Evolutionary conservation across 176 grass and related monocot genomes (phyloP).

Genomic region (Bonia amplexicaulis): DNA sequence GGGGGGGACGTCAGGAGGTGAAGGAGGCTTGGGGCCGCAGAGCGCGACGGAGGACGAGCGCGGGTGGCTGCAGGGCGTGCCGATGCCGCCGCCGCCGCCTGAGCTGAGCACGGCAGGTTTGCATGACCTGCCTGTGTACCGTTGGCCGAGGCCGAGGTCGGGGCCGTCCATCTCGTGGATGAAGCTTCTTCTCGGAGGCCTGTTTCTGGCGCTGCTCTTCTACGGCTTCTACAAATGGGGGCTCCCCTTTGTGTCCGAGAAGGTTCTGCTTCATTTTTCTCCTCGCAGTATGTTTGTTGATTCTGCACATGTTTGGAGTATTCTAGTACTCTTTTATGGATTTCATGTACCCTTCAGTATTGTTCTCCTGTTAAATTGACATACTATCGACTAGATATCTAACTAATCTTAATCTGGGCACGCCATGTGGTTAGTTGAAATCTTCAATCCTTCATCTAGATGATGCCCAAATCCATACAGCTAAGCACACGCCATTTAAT

Average conservation of each 20-base stretch:
- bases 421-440: background rate
- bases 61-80: conserved; percentile 35
- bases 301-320: background rate
- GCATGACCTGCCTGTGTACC: conserved; percentile 1
- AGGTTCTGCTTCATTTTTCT: conserved; percentile 36
- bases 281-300: background rate
- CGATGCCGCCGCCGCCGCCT: background rate
- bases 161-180: conserved; percentile 41
- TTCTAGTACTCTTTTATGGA: background rate
- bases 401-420: background rate
- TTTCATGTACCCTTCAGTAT: background rate
- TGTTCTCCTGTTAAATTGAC: background rate
- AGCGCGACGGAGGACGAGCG: conserved; percentile 16
- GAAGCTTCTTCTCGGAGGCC: conserved; percentile 35
- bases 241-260: conserved; percentile 77
- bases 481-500: background rate
- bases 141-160: background rate
- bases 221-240: conserved; percentile 71
- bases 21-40: background rate
- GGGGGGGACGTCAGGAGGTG: background rate
- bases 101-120: background rate
- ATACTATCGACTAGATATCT: background rate
- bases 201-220: conserved; percentile 32
- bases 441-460: background rate
- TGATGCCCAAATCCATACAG: background rate